Base-by-base conservation (phyloP, 768 basidiomycete species). In the Rhizopogon vesiculosus region DNA sequence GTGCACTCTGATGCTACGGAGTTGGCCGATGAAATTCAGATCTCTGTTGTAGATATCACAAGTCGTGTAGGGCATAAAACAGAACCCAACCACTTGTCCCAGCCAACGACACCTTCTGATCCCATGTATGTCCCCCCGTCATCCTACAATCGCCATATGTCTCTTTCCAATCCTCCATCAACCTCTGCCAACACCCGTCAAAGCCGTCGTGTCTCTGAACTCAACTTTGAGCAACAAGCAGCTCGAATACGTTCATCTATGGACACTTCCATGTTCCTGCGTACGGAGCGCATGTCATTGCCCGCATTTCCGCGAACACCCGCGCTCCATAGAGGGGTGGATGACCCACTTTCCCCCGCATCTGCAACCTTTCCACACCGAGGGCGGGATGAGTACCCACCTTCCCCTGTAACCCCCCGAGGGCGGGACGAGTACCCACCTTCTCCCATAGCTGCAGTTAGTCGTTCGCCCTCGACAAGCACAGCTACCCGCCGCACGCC, bases 401-500 rank as follows among this genome's bases (percentile, higher is more conserved):
- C 63, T 15, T 66, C 67, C 6, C 59, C 67, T 4, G 49, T 25
- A 25, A 25, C 25, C 3, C 4, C 25, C 2, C 60, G 66, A 40
- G 7, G 54, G 45, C 56, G 48, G 45, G 61, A 65, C 55, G 75
- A 77, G 29, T 71, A 71, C 39, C 59, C 71, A 8, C 64, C 63
- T 15, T 66, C 67, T 5, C 58, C 67, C 3, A 25, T 1, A 25
- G 25, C 25, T 25, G 25, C 25, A 25, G 49, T 62, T 46, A 63
- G 62, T 44, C 65, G 69, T 1, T 69, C 69, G 22, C 67, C 62
- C 54, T 74, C 64, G 19, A 42, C 62, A 9, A 60, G 62, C 22
- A 59, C 60, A 0, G 58, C 69, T 59, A 28, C 58, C 25, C 66
- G 73, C 49, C 74, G 73, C 42, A 68, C 67, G 45, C 69, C 79